Evolutionary conservation across 2,329 filamentous ascomycete species (phyloP), one percentile per base, ranked within the genome.

Genomic region (Sporothrix variecibatus): DNA sequence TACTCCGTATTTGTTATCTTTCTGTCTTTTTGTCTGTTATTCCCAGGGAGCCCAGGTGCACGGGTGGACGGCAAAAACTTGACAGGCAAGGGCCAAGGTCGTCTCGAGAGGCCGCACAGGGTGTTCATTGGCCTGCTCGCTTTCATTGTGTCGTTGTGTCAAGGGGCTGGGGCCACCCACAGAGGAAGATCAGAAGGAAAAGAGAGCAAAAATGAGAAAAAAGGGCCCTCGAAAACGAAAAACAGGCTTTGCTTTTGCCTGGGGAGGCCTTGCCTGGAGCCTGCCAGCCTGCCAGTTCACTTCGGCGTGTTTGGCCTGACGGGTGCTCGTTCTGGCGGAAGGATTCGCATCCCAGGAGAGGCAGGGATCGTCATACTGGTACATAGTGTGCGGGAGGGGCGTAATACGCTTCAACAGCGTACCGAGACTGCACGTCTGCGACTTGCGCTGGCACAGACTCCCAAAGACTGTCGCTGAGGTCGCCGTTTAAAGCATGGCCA

Each of bases 311-410:
- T 26, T 26, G 60, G 34, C 26, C 64, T 56, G 43, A 34, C 15
- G 17, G 71, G 17, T 34, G 38, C 46, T 65, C 20, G 8, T 51
- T 56, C 68, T 71, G 23, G 49, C 34, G 17, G 31, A 53, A 70
- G 67, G 67, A 70, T 70, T 70, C 67, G 67, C 46, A 70, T 56
- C 67, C 31, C 23, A 68, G 65, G 65, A 51, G 26, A 51, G 65
- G 26, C 67, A 70, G 31, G 31, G 67, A 70, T 70, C 67, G 26
- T 38, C 28, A 8, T 4, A 31, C n/a, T 49, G 20, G 67, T 49
- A 28, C 8, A 20, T n/a, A 65, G n/a, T n/a, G n/a, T n/a, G n/a
- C n/a, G n/a, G n/a, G n/a, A 12, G 60, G 34, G 34, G 60, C 34
- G 60, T 40, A 26, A 43, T 65, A 46, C 60, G 11, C 60, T 65